These are phyloP conservation scores for Drechslerella dactyloides DNA, from an alignment of 2,329 filamentous ascomycete species.

Conservation along the genomic window DNA sequence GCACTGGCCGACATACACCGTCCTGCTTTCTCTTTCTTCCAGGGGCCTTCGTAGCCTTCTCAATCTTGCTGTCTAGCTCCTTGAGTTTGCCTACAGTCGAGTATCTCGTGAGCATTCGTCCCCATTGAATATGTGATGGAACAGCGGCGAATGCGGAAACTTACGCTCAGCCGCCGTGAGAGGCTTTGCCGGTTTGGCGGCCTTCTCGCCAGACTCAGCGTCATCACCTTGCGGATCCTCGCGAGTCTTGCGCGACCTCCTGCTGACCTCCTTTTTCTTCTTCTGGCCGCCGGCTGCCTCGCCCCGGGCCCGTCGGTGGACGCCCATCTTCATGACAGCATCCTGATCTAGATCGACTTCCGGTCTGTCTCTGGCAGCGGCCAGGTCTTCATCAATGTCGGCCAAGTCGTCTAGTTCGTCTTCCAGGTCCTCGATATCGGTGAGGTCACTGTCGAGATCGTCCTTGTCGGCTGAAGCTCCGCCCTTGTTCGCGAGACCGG, in stretches of 20 bases:
- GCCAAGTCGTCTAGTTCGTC: conserved; percentile 60
- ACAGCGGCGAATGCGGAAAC: not conserved
- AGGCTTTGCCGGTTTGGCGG: conserved; percentile 8
- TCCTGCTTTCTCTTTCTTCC: conserved; percentile 80
- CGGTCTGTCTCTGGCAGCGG: conserved; percentile 9
- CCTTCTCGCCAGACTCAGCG: conserved; percentile 17
- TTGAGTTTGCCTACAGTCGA: conserved; percentile 68
- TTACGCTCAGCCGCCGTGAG: conserved; percentile 26
- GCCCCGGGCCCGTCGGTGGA: conserved; percentile 53
- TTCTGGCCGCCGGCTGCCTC: conserved; percentile 71
- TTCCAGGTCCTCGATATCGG: conserved; percentile 68
- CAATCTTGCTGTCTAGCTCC: conserved; percentile 84
- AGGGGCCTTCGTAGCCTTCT: conserved; percentile 82
- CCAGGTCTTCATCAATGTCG: conserved; percentile 31
- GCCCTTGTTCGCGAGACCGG: conserved; percentile 53
- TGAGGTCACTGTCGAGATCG: conserved; percentile 71
- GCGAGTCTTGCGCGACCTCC: conserved; percentile 58
- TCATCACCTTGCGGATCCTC: conserved; percentile 13
- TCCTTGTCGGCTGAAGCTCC: conserved; percentile 62
- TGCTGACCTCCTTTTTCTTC: conserved; percentile 67
- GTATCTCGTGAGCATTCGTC: not conserved
- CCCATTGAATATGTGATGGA: too few species aligned
- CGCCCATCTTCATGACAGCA: conserved; percentile 29
- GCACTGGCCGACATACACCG: conserved; percentile 66
- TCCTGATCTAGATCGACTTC: conserved; percentile 31